These are phyloP conservation scores for Ogataea polymorpha DNA, from an alignment of 805 yeast species.

Conservation along the genomic window DNA sequence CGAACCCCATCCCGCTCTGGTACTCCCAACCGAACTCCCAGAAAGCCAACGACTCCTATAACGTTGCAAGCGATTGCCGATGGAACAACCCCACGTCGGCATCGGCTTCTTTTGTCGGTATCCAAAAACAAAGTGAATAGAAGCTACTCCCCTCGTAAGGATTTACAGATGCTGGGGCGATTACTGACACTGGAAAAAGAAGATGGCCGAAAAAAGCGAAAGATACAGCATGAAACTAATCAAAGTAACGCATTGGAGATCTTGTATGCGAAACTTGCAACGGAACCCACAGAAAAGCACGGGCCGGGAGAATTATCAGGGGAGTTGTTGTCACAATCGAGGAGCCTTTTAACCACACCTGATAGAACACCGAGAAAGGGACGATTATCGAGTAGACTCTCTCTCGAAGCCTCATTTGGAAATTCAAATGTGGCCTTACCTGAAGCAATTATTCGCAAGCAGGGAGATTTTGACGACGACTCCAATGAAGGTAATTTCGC, in stretches of 20 bases:
- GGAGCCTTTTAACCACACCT: neutral
- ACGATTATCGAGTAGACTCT: constrained; percentile 24
- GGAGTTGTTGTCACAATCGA: neutral
- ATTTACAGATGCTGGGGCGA: constrained; percentile 30
- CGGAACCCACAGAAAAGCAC: neutral
- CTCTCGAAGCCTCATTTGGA: constrained; percentile 25
- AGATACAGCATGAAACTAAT: constrained; percentile 8
- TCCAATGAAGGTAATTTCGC: constrained; percentile 15
- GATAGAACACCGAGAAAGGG: constrained; percentile 23
- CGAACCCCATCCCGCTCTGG: constrained; percentile 15
- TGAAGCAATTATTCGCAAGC: constrained; percentile 32
- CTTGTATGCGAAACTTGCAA: constrained; percentile 14
- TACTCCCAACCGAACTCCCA: constrained; percentile 23
- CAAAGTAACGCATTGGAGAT: constrained; percentile 14
- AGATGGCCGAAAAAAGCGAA: constrained; percentile 19
- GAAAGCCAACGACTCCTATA: constrained; percentile 33
- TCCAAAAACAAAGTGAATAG: constrained; percentile 22
- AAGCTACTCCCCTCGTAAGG: constrained; percentile 33
- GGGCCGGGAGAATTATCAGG: neutral
- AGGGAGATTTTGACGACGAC: constrained; percentile 27
- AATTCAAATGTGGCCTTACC: constrained; percentile 35
- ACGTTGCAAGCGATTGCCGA: constrained; percentile 31
- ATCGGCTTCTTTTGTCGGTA: constrained; percentile 28
- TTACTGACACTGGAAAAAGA: constrained; percentile 27
- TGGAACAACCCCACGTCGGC: constrained; percentile 31